Percentiles rank a stretch among this genome's conserved stretches.
phyloP scores from a whole-genome alignment of 1,284 basidiomycete species.

The Moniliophthora roreri region DNA sequence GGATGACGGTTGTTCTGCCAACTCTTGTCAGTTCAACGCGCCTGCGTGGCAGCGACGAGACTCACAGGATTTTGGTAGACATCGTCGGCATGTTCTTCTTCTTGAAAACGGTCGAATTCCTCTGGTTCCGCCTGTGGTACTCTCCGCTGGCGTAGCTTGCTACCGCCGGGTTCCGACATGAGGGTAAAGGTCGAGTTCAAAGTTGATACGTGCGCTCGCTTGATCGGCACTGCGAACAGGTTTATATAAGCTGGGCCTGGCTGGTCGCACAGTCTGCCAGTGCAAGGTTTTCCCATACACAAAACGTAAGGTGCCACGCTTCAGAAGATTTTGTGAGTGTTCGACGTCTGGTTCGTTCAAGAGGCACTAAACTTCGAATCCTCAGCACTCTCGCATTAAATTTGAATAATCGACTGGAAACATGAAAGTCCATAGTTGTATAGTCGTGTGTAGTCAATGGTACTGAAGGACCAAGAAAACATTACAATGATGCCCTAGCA shows the following conservation, averaged over 20 bases:
- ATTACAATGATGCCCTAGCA: too few relatives aligned
- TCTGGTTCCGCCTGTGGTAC: conserved; percentile 2
- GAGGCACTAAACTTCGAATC: too few relatives aligned
- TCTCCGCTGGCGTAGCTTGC: conserved; percentile 7
- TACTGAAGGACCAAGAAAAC: too few relatives aligned
- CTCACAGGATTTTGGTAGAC: conserved; percentile 45
- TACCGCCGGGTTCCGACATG: conserved; percentile 11
- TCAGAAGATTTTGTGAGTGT: too few relatives aligned
- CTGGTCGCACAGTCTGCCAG: too few relatives aligned
- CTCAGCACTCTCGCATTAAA: too few relatives aligned
- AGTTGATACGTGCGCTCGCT: neutral
- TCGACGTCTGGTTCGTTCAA: too few relatives aligned
- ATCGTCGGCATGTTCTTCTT: conserved; percentile 46
- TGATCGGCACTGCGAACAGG: neutral
- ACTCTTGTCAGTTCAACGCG: neutral
- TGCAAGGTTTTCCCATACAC: too few relatives aligned
- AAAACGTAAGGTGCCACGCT: too few relatives aligned
- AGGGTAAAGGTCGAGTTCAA: conserved; percentile 5
- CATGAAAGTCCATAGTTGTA: neutral
- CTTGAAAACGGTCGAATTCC: conserved; percentile 33
- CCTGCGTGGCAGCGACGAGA: conserved; percentile 11
- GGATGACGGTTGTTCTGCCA: conserved; percentile 51
- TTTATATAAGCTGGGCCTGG: neutral
- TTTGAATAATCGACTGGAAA: too few relatives aligned
- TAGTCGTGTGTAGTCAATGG: too few relatives aligned